Conservation (phyloP, 352 stramenopile genomes). For the Phytophthora crassamura region DNA sequence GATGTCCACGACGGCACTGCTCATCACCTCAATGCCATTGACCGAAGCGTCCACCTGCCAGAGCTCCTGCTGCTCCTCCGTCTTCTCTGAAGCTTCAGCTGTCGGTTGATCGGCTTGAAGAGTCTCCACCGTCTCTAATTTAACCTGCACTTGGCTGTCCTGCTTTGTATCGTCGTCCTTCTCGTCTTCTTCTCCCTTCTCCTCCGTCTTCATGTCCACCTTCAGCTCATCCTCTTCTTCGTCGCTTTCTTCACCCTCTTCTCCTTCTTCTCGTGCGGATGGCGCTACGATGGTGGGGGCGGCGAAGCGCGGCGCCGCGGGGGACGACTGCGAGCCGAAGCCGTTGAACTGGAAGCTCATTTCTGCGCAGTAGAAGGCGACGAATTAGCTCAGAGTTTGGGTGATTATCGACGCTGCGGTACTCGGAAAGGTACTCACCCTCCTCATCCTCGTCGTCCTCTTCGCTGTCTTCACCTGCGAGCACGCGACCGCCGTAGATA, state of each 20-base stretch:
- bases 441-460: slow-evolving; percentile 79
- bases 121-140: slow-evolving; percentile 32
- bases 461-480: slow-evolving; percentile 82
- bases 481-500: slow-evolving; percentile 68
- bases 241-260: slow-evolving; percentile 43
- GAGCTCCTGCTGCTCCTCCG: slow-evolving; percentile 27
- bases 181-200: slow-evolving; percentile 27
- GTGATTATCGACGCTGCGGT: background rate
- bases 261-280: slow-evolving; percentile 18
- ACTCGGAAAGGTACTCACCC: slow-evolving; percentile 12
- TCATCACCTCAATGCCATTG: slow-evolving; percentile 66
- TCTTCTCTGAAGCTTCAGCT: background rate
- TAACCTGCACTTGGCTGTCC: background rate
- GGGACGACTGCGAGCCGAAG: slow-evolving; percentile 35
- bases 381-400: slow-evolving; percentile 1
- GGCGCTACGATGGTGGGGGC: slow-evolving; percentile 30
- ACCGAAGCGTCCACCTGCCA: slow-evolving; percentile 52
- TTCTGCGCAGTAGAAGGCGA: slow-evolving; percentile 17
- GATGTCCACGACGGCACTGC: slow-evolving; percentile 54
- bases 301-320: slow-evolving; percentile 38
- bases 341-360: slow-evolving; percentile 64
- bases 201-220: slow-evolving; percentile 6
- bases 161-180: slow-evolving; percentile 20
- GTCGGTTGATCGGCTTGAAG: slow-evolving; percentile 7
- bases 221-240: slow-evolving; percentile 36